Evolutionary conservation across 2,329 filamentous ascomycete species (phyloP), one percentile per base, ranked within the genome.

Genomic region (Talaromyces sp.): DNA sequence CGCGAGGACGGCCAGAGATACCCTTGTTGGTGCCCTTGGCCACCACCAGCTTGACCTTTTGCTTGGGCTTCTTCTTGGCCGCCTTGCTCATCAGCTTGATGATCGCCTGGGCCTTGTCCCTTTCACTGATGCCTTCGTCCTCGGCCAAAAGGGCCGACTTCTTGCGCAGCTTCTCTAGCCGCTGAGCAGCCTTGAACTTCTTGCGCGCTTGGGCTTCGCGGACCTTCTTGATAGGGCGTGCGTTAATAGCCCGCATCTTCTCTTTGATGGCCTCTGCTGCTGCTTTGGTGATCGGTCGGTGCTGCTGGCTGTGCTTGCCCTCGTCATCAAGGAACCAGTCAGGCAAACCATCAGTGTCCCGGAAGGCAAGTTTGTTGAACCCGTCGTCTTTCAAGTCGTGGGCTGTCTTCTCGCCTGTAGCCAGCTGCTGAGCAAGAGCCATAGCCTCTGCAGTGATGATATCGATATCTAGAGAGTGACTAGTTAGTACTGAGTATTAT

Each of bases 361-460:
- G 91, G 80, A 96, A 92, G 2, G 92, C 85, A 72, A 89, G 90
- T 74, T 91, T 94, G 80, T 96, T 97, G 83, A 94, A 99, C 46
- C 87, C 88, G 63, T 97, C 93, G 70, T 99, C 95, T 52, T 93
- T 79, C 5, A 96, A 79, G 67, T 97, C 91, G 59, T 88, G 77
- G 52, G 85, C 88, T 0, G 88, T 89, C 74, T 88, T 92, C 72
- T 93, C 84, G 51, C 93, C 93, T 0, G 89, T 91, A 3, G 92
- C 94, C 61, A 99, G 87, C 70, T 91, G 85, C 65, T 97, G 94
- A 0, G 94, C 95, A 17, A 99, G 83, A 0, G 93, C 95, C 94
- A 99, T 99, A 65, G 95, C 94, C 80, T 99, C 94, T 5, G 92
- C 94, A n/a, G 94, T 99, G 70, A 97, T 96, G 69, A 99, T 97